These are phyloP conservation scores for Sanguinoderma infundibulare DNA, from an alignment of 1,284 basidiomycete genomes.

Conservation along the genomic window DNA sequence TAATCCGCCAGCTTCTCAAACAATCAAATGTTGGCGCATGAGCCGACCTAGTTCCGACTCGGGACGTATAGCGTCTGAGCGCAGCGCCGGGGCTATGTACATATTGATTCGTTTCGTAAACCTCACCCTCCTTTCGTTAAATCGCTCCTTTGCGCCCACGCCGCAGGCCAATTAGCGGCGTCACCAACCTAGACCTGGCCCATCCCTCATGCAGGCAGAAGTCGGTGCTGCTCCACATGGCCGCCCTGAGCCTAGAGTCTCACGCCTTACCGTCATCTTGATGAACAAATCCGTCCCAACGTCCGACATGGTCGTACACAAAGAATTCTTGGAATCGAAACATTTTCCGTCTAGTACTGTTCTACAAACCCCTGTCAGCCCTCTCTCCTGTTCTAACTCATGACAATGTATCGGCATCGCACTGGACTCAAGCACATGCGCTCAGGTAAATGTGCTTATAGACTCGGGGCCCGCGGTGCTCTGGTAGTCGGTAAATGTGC, in stretches of 20 bases:
- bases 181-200: neutral
- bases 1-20: neutral
- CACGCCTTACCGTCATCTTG: neutral
- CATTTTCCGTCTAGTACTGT: no score
- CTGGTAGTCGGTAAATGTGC: no score
- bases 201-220: neutral
- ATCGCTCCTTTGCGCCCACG: neutral
- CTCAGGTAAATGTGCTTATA: no score
- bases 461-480: no score
- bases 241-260: neutral
- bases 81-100: conserved; percentile 6
- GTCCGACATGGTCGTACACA: neutral
- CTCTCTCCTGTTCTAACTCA: no score
- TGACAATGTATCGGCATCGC: no score
- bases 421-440: no score
- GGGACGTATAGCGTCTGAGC: neutral
- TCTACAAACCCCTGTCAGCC: no score
- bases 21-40: neutral
- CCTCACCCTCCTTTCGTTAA: neutral
- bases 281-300: neutral
- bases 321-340: no score
- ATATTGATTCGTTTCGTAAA: conserved; percentile 4
- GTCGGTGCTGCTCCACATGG: neutral
- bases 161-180: neutral
- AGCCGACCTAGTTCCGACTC: neutral